Conservation (phyloP, 345 rosid species). For the Salix dunnii region DNA sequence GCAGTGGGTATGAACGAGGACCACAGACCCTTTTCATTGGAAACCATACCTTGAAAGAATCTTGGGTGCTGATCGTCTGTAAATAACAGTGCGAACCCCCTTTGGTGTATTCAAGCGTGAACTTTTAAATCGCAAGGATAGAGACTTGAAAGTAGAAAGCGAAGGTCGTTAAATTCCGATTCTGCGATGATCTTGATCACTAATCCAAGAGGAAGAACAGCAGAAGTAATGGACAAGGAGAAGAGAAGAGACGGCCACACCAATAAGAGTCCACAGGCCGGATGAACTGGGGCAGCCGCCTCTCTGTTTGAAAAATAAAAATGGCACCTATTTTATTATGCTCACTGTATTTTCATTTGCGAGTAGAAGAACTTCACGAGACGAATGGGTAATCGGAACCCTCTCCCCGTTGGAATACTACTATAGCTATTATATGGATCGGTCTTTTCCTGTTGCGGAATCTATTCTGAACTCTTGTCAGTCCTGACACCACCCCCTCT, state of each 20-base stretch:
- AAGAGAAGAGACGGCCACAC: slow-evolving; percentile 18
- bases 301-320: background rate
- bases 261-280: slow-evolving; percentile 18
- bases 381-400: background rate
- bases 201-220: background rate
- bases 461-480: slow-evolving; percentile 36
- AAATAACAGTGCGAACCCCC: background rate
- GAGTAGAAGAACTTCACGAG: slow-evolving; percentile 12
- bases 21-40: background rate
- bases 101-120: background rate
- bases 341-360: no score
- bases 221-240: slow-evolving; percentile 14
- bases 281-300: slow-evolving; percentile 28
- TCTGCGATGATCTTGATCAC: background rate
- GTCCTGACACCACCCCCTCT: slow-evolving; percentile 22
- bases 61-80: background rate
- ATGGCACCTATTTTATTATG: background rate
- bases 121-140: background rate
- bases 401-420: background rate
- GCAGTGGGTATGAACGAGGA: background rate
- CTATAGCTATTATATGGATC: background rate
- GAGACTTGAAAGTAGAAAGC: slow-evolving; percentile 12
- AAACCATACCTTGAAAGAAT: background rate
- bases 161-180: background rate
- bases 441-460: slow-evolving; percentile 34